Conservation (phyloP, 495 filamentous ascomycete species). For the Penicillium herquei region DNA sequence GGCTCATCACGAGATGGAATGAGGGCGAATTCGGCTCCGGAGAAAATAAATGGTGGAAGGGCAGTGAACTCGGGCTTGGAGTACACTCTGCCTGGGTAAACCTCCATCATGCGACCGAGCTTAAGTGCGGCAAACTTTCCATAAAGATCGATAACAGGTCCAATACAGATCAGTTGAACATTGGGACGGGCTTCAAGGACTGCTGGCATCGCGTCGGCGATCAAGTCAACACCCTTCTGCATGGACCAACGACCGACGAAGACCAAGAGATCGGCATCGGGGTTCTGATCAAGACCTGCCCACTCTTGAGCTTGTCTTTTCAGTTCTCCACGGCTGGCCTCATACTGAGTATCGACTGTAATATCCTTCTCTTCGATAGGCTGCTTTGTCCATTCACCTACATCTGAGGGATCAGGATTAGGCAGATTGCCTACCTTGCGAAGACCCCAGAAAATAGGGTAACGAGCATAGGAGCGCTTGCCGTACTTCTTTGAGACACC, state of each 20-base stretch:
- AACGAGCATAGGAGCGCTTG: slow-evolving; percentile 69
- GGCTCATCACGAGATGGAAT: slow-evolving; percentile 80
- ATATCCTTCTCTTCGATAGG: slow-evolving; percentile 50
- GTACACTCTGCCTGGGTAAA: slow-evolving; percentile 72
- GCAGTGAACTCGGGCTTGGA: slow-evolving; percentile 77
- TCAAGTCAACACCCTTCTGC: slow-evolving; percentile 77
- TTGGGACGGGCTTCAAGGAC: slow-evolving; percentile 66
- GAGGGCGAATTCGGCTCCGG: slow-evolving; percentile 74
- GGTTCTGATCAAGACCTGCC: slow-evolving; percentile 67
- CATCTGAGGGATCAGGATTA: slow-evolving; percentile 75
- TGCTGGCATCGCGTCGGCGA: slow-evolving; percentile 74
- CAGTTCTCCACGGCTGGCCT: slow-evolving; percentile 57
- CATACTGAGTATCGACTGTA: slow-evolving; percentile 55
- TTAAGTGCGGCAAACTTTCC: slow-evolving; percentile 78
- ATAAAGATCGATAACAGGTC: slow-evolving; percentile 76
- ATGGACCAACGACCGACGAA: slow-evolving; percentile 79
- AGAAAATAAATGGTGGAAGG: slow-evolving; percentile 74
- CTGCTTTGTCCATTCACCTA: slow-evolving; percentile 62
- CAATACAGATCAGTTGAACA: slow-evolving; percentile 68
- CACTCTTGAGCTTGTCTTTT: slow-evolving; percentile 73
- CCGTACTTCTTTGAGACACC: slow-evolving; percentile 75
- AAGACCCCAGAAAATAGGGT: slow-evolving; percentile 77
- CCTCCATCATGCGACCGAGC: slow-evolving; percentile 66
- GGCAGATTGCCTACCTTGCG: slow-evolving; percentile 69
- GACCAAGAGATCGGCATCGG: slow-evolving; percentile 70